A percentile compares a stretch with the other conserved stretches of the same genome.
Evolutionary conservation across 2,329 filamentous ascomycete species (phyloP).

Genomic region (Amphichorda felina): DNA sequence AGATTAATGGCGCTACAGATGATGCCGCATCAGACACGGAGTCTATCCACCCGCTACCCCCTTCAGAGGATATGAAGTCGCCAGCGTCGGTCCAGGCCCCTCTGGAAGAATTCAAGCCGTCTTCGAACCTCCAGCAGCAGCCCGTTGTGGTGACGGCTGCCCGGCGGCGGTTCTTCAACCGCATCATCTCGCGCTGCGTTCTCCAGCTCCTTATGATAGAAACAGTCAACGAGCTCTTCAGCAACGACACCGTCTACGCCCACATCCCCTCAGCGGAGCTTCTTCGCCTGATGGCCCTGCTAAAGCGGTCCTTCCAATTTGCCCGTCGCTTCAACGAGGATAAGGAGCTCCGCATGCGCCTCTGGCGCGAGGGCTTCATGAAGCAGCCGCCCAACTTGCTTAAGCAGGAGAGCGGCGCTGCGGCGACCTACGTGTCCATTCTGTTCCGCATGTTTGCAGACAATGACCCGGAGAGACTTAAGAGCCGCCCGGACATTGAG

Average conservation of each 20-base stretch:
- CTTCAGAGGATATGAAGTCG: conserved; percentile 17
- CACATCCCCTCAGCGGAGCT: conserved; percentile 87
- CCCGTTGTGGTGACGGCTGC: conserved; percentile 88
- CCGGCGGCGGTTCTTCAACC: conserved; percentile 91
- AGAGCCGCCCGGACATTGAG: conserved; percentile 74
- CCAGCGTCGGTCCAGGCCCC: conserved; percentile 5
- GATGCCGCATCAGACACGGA: conserved; percentile 16
- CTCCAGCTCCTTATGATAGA: conserved; percentile 98
- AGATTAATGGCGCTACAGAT: conserved; percentile 43
- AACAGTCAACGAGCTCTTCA: conserved; percentile 97
- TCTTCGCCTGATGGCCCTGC: conserved; percentile 78
- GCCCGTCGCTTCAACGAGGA: conserved; percentile 96
- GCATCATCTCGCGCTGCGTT: conserved; percentile 97
- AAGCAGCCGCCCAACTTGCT: conserved; percentile 95
- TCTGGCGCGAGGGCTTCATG: conserved; percentile 99
- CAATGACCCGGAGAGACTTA: conserved; percentile 67
- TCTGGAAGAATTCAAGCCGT: conserved; percentile 81
- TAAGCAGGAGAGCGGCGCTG: conserved; percentile 90
- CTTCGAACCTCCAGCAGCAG: conserved; percentile 67
- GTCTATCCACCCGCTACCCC: conserved; percentile 14
- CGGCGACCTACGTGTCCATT: conserved; percentile 91
- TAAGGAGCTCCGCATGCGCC: conserved; percentile 83
- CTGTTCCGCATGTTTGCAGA: conserved; percentile 97
- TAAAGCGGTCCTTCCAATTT: conserved; percentile 95
- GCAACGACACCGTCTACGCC: conserved; percentile 87